Evolutionary conservation across 768 basidiomycete genomes (phyloP), one percentile per base, ranked within the genome.

Genomic region (Lyophyllum atratum): DNA sequence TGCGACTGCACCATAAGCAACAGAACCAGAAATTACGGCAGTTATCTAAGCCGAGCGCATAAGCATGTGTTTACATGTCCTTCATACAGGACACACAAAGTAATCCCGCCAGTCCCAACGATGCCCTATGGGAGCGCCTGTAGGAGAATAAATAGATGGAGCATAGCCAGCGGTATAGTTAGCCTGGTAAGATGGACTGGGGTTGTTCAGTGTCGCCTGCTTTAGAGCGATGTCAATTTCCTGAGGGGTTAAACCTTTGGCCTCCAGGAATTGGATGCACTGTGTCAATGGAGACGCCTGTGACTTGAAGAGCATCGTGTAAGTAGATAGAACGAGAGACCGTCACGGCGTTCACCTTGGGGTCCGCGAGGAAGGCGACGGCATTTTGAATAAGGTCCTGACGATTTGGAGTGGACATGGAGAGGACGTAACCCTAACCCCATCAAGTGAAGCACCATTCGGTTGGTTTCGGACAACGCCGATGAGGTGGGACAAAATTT

Each of bases 71-170:
- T 66, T 62, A 48, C 52, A 15, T 31, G 49, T 37, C 39, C 15
- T 45, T 39, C 24, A 24, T 31, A 42, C 45, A 49, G 62, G 28
- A 50, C 92, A 67, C 68, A 95, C 95, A 70, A 98, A 99, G 72
- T 96, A 93, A 74, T 99, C 97, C 56, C 95, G 80, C 97, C 97
- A 99, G 71, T 98, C 96, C 84, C 92, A 86, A 56, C 76, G 78
- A 9, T 82, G 85, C 22, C 29, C 19, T 17, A 34, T 14, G 43
- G 74, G 66, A 15, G 78, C 78, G 59, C 81, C 72, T 26, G 69
- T 67, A 49, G 73, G 62, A 15, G 74, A 69, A 59, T 77, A 72
- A 19, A 78, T 73, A 34, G 66, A 65, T 2, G 56, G 64, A n/a
- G 71, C 76, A 71, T 86, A 89, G 1, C 70, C 65, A 47, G 78